Base-by-base conservation (phyloP, 345 rosid species). In the Syzygium oleosum region DNA sequence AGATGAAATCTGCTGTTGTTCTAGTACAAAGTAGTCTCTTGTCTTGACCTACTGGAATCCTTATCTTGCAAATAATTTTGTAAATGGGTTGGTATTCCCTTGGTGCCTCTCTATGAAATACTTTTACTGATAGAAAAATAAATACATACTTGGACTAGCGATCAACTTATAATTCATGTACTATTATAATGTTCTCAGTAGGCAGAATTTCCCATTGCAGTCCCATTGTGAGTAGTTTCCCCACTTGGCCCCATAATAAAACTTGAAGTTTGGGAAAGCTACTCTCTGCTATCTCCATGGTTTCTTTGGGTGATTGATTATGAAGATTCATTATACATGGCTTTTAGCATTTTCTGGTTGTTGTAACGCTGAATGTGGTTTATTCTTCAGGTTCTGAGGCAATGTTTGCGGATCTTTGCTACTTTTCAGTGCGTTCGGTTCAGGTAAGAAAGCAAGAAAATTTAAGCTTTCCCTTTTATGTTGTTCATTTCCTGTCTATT, bases 351-450 rank as follows among this genome's bases (percentile, higher is more conserved):
- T 55, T 49, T 29, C 68, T 56, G 38, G 16, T 23, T 9, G 85
- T 73, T 19, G 80, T 34, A 73, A 73, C 5, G 79, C 54, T 89
- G 88, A 63, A 91, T 87, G 65, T 90, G 85, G 86, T 51, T 46
- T 85, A 51, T 86, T 78, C 90, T 94, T 88, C 91, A 98, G 99
- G 99, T 85, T 96, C 99, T 68, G 99, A 98, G 93, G 99, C 99
- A 88, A 96, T 98, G 94, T 98, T 96, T 92, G 99, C 99, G 87
- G 99, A 98, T 94, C 99, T 98, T 91, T 98, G 99, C 93, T 98
- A 98, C 90, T 96, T 98, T 88, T 93, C 99, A 56, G 99, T 96
- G 84, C 95, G 95, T 89, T 98, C 99, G 63, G 94, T 98, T 89
- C 99, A 96, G 99, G 99, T 98, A 93, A 90, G 88, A 86, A 88